These are phyloP conservation scores for Calocybe cyanea DNA, from an alignment of 768 basidiomycete species.

Conservation along the genomic window DNA sequence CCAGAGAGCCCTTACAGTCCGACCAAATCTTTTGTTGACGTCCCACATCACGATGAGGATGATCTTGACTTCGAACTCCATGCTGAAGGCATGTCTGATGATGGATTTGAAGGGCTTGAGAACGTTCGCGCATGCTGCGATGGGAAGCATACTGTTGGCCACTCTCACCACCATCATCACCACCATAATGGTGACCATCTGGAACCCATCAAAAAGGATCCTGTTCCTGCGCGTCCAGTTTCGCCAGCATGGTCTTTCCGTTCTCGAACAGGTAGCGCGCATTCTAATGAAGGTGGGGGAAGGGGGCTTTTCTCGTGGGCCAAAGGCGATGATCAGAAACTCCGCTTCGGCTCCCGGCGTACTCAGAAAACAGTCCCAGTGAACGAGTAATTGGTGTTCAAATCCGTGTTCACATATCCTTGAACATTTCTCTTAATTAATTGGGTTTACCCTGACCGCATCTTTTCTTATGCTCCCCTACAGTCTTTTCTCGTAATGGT, in stretches of 20 bases:
- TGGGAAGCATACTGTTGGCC: constrained; percentile 81
- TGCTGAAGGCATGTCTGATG: constrained; percentile 66
- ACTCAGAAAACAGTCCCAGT: constrained; percentile 40
- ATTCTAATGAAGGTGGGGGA: constrained; percentile 60
- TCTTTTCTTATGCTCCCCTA: constrained; percentile 22
- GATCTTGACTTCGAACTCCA: constrained; percentile 84
- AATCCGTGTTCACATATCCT: constrained; percentile 14
- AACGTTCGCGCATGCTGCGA: constrained; percentile 93
- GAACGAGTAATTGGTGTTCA: constrained; percentile 17
- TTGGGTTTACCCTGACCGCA: constrained; percentile 16
- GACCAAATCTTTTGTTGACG: constrained; percentile 61
- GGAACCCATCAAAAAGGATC: constrained; percentile 45
- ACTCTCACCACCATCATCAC: constrained; percentile 54
- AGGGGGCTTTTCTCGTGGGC: constrained; percentile 67
- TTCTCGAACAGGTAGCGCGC: constrained; percentile 70
- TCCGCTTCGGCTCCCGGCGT: constrained; percentile 73
- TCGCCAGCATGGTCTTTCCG: constrained; percentile 86
- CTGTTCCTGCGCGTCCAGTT: constrained; percentile 51
- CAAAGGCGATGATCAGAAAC: constrained; percentile 57
- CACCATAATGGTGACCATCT: constrained; percentile 43
- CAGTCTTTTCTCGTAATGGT: constrained; percentile 25
- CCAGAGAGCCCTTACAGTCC: constrained; percentile 80
- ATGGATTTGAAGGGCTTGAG: constrained; percentile 88
- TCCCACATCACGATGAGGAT: constrained; percentile 45
- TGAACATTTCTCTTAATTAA: constrained; percentile 19